Conservation (phyloP, 257 asterid species). For the Solanum rostratum region DNA sequence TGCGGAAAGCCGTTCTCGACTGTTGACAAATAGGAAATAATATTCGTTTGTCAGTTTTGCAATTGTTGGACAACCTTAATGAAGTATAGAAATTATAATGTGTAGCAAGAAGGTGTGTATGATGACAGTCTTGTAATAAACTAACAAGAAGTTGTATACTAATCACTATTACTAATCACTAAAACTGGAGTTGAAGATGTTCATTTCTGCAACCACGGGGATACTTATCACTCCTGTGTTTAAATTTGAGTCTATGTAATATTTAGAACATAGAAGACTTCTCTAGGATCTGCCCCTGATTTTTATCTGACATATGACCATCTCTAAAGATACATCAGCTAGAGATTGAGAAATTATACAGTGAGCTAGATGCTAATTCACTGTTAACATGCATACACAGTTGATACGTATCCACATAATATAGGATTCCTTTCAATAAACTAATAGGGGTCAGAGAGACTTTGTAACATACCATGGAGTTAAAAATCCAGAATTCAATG, state of each 20-base stretch:
- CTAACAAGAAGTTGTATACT: background rate
- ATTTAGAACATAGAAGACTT: background rate
- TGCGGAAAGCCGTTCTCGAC: constrained; percentile 64
- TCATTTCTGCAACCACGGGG: no score
- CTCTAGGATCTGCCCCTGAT: background rate
- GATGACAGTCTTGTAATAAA: background rate
- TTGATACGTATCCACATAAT: background rate
- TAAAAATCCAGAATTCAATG: constrained; percentile 80
- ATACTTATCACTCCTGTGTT: background rate
- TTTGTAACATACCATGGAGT: constrained; percentile 66
- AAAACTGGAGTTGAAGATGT: background rate
- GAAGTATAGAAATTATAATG: background rate
- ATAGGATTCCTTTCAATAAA: background rate
- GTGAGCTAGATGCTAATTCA: background rate
- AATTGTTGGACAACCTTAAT: background rate
- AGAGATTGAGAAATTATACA: background rate
- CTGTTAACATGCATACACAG: background rate
- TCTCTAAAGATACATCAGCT: background rate
- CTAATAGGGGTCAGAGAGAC: background rate
- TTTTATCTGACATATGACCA: background rate
- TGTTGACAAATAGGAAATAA: constrained; percentile 12
- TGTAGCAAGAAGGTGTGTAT: background rate
- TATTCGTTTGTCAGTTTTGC: background rate
- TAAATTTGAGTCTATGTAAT: background rate
- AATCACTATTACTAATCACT: background rate